Conservation (phyloP, 2,329 filamentous ascomycete species). For the Aspergillus awamori region DNA sequence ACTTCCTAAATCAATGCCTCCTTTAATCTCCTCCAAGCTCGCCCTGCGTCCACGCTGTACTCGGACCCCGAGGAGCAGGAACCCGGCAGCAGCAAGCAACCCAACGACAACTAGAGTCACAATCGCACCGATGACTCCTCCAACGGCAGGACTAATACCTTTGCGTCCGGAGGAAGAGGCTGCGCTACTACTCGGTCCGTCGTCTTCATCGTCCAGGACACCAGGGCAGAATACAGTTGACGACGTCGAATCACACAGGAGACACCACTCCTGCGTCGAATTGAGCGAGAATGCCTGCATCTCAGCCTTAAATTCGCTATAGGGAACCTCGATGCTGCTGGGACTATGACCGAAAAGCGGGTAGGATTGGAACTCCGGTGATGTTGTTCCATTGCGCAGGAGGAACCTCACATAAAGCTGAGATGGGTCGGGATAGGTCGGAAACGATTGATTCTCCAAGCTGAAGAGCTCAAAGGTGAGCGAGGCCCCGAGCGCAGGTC, state of each 20-base stretch:
- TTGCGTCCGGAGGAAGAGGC: conserved; percentile 16
- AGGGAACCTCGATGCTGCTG: conserved; percentile 51
- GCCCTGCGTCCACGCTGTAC: conserved; percentile 46
- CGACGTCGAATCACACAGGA: conserved; percentile 46
- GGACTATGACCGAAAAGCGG: conserved; percentile 56
- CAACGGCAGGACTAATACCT: conserved; percentile 49
- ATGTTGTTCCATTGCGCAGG: conserved; percentile 59
- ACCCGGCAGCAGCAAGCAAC: conserved; percentile 43
- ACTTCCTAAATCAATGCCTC: conserved; percentile 55
- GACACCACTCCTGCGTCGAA: conserved; percentile 57
- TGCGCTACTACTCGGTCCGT: not conserved
- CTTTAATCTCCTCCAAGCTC: conserved; percentile 59
- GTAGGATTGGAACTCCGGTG: conserved; percentile 43
- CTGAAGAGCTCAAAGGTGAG: conserved; percentile 58
- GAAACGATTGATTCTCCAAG: conserved; percentile 34
- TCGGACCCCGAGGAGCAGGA: conserved; percentile 52
- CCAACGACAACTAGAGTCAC: conserved; percentile 53
- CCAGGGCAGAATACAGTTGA: conserved; percentile 54
- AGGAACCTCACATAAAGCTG: conserved; percentile 60
- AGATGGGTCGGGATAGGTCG: conserved; percentile 43
- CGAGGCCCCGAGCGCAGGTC: conserved; percentile 53
- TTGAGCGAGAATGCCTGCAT: conserved; percentile 49
- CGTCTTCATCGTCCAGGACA: conserved; percentile 31
- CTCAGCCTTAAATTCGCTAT: conserved; percentile 53
- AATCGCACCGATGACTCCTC: conserved; percentile 60